Base-by-base conservation (phyloP, 805 yeast genomes). In the Kockiozyma suomiensis region DNA sequence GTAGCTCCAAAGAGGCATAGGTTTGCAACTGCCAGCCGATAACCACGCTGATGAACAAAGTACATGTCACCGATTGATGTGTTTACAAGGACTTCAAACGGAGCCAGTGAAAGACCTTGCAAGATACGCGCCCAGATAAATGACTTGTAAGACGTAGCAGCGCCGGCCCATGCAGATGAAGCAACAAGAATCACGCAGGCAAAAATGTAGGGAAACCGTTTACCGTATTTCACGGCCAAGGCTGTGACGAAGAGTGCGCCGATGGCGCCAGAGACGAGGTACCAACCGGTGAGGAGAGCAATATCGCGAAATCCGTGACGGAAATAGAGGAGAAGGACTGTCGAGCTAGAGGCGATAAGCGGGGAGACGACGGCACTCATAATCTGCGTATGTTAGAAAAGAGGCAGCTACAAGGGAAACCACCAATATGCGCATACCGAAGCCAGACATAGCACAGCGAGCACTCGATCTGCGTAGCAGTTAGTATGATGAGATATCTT, bases 1-100 rank as follows among this genome's bases (percentile, higher is more conserved):
- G 66, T 60, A 21, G 61, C 33, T 10, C 67, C 67, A 49, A 62
- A 64, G 12, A 90, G 85, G 26, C 89, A 85, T 74, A 88, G 69
- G 63, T 87, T 88, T 73, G 88, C 90, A 15, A 85, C 77, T 0
- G 94, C 88, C 72, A 90, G 79, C 12, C 83, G 84, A 30, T 85
- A 77, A 53, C 92, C 90, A 25, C 88, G 76, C 70, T 88, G 91
- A 72, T 89, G 96, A 65, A 84, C 87, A 73, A 80, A 89, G 70
- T 83, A 89, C 70, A 88, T 81, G 70, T 90, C 96, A 1, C 90
- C 77, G 26, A 81, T 67, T 81, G 79, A 48, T 84, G 85, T 68
- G 82, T 80, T 76, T 79, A 91, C 61, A 70, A 90, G 85, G 3
- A 89, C 83, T 71, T 88, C 96, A 40, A 87, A 81, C n/a, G 87